Evolutionary conservation across 352 stramenopile genomes (phyloP).

Genomic region (Pythium plurisporium): DNA sequence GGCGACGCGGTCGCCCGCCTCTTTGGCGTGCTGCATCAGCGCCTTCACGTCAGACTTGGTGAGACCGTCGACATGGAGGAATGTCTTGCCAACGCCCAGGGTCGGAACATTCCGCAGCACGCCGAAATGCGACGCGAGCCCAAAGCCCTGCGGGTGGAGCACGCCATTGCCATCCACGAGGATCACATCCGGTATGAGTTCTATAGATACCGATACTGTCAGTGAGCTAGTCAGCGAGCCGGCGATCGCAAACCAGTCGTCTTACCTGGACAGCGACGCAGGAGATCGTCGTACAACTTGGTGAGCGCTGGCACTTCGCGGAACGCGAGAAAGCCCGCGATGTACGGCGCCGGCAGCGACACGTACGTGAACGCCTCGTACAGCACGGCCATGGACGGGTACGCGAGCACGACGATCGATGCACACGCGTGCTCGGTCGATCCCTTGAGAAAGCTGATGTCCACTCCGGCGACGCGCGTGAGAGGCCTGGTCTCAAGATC

Average conservation of each 20-base stretch:
- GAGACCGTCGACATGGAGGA: constrained; percentile 87
- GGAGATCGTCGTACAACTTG: constrained; percentile 63
- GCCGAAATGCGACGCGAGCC: constrained; percentile 91
- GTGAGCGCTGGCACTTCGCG: constrained; percentile 68
- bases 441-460: constrained; percentile 82
- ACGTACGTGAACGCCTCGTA: constrained; percentile 86
- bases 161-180: constrained; percentile 92
- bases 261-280: constrained; percentile 44
- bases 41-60: constrained; percentile 63
- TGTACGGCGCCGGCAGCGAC: constrained; percentile 73
- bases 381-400: constrained; percentile 49
- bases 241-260: background rate
- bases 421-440: constrained; percentile 78
- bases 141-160: constrained; percentile 88
- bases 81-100: constrained; percentile 89
- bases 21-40: constrained; percentile 42
- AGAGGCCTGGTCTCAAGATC: constrained; percentile 14
- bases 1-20: constrained; percentile 28
- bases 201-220: constrained; percentile 23
- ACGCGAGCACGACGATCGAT: constrained; percentile 75
- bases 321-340: constrained; percentile 78
- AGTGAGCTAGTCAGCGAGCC: too few species aligned
- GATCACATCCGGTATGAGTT: constrained; percentile 77
- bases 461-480: constrained; percentile 58
- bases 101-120: constrained; percentile 87